Percentiles rank a stretch among this genome's conserved stretches.
Evolutionary conservation across 805 yeast genomes (phyloP).

Genomic region (Lipomyces sp.): DNA sequence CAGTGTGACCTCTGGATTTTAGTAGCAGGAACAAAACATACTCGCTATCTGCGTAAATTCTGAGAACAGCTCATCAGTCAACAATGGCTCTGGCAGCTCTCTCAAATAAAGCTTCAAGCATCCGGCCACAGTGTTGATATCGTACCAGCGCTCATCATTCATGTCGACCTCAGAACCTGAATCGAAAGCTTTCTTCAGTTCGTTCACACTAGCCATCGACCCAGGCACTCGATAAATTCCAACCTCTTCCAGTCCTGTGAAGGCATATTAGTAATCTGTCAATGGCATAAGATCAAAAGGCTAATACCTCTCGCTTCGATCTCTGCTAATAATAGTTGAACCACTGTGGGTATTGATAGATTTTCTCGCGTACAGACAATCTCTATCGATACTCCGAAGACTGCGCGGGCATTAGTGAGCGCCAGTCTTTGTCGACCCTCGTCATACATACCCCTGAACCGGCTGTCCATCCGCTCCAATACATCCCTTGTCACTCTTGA

Average conservation of each 20-base stretch:
- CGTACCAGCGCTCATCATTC: constrained; percentile 67
- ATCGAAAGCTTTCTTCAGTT: constrained; percentile 59
- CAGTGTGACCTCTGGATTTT: background rate
- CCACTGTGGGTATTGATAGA: constrained; percentile 64
- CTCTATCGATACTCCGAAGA: constrained; percentile 86
- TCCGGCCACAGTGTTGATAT: constrained; percentile 84
- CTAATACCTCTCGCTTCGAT: constrained; percentile 64
- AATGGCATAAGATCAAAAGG: background rate
- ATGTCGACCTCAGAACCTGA: constrained; percentile 53
- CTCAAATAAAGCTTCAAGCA: constrained; percentile 82
- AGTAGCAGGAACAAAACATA: constrained; percentile 47
- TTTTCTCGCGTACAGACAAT: constrained; percentile 76
- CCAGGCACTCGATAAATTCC: constrained; percentile 84
- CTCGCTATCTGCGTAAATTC: constrained; percentile 72
- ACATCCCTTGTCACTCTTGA: constrained; percentile 14
- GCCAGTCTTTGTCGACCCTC: background rate
- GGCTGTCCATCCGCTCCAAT: background rate
- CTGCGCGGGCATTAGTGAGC: constrained; percentile 42
- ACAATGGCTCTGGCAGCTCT: constrained; percentile 83
- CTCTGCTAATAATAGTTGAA: constrained; percentile 67
- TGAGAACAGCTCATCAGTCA: constrained; percentile 66
- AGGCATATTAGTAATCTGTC: too few relatives aligned
- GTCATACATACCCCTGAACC: constrained; percentile 10
- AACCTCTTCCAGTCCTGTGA: constrained; percentile 76
- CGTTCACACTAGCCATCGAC: constrained; percentile 61